A percentile compares a stretch with the other conserved stretches of the same genome.
These are phyloP conservation scores for Leccinum subtestaceum DNA, from an alignment of 768 basidiomycete genomes.

Conservation along the genomic window DNA sequence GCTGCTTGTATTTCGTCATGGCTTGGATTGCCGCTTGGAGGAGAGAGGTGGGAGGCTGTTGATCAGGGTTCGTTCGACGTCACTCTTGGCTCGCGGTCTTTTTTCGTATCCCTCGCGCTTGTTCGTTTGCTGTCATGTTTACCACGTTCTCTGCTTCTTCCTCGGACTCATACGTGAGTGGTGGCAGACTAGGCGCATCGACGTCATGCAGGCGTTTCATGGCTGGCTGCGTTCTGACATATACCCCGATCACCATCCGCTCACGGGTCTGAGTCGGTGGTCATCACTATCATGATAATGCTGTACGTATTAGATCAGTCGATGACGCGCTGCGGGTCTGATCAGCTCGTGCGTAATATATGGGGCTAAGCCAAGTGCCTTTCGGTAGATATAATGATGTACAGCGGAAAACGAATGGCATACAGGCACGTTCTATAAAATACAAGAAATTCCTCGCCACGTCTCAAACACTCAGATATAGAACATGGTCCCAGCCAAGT, in stretches of 20 bases:
- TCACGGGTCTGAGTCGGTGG: background rate
- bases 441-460: background rate
- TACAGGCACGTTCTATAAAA: background rate
- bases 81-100: background rate
- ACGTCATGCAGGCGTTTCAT: background rate
- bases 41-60: constrained; percentile 30
- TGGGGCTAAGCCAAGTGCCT: background rate
- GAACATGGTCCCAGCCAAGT: constrained; percentile 68
- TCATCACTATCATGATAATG: background rate
- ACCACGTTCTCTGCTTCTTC: background rate
- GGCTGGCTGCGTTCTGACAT: background rate
- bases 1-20: constrained; percentile 74
- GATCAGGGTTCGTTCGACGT: no score
- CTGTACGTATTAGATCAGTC: background rate
- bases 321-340: background rate
- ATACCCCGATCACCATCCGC: background rate
- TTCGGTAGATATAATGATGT: background rate
- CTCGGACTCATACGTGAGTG: background rate
- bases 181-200: background rate
- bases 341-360: no score
- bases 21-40: constrained; percentile 59
- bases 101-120: background rate
- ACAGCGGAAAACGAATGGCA: no score
- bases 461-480: constrained; percentile 48
- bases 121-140: background rate